These are phyloP conservation scores for Fusarium duplospermum DNA, from an alignment of 2,329 filamentous ascomycete species.

Conservation along the genomic window DNA sequence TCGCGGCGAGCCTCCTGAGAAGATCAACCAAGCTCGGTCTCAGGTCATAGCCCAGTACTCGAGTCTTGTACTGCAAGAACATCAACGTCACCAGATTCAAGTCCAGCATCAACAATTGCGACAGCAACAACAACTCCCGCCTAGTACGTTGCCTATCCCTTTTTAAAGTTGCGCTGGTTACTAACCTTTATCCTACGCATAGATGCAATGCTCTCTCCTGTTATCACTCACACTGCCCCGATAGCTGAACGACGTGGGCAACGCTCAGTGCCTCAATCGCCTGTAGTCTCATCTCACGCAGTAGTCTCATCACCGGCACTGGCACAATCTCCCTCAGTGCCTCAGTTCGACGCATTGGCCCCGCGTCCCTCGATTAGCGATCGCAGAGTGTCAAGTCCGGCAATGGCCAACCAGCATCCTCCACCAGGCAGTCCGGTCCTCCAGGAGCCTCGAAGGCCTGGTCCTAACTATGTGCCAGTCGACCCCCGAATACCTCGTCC, in stretches of 20 bases:
- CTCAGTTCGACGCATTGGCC: constrained; percentile 15
- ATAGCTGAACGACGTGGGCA: constrained; percentile 12
- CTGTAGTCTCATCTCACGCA: constrained; percentile 11
- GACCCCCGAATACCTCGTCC: background rate
- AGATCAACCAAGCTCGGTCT: constrained; percentile 13
- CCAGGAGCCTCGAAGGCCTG: constrained; percentile 12
- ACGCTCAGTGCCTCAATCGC: constrained; percentile 12
- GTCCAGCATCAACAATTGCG: constrained; percentile 4
- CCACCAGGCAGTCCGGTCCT: constrained; percentile 6
- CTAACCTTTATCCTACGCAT: constrained; percentile 13
- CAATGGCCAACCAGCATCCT: constrained; percentile 1
- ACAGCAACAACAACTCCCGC: constrained; percentile 5
- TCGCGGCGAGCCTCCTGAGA: constrained; percentile 15
- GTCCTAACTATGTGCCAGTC: constrained; percentile 13
- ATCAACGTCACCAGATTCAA: background rate
- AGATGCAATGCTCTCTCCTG: constrained; percentile 27
- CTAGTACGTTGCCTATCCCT: constrained; percentile 25
- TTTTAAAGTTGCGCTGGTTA: background rate
- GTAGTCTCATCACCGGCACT: constrained; percentile 3
- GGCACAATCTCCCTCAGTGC: constrained; percentile 5
- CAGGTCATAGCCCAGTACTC: constrained; percentile 15
- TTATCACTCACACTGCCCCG: constrained; percentile 6
- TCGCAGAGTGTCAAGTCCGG: constrained; percentile 15
- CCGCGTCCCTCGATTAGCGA: background rate
- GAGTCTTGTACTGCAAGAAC: constrained; percentile 15